Evolutionary conservation across 257 asterid species (phyloP).

Genomic region (Henckelia pumila): DNA sequence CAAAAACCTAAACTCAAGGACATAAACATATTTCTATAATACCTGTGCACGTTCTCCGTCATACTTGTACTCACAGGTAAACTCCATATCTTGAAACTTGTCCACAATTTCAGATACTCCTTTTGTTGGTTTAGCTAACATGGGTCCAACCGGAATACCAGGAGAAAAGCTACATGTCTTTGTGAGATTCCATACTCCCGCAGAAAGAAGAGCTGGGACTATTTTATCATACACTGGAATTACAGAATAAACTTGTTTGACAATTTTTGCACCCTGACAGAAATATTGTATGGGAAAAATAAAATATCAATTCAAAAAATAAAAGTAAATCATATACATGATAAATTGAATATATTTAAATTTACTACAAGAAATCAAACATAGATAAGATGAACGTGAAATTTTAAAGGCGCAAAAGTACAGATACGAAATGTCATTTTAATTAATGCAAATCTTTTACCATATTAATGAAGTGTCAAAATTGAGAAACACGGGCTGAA

Average conservation of each 20-base stretch:
- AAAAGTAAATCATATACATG: slow-evolving; percentile 15
- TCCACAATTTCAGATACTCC: slow-evolving; percentile 94
- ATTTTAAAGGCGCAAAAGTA: slow-evolving; percentile 18
- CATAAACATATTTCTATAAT: slow-evolving; percentile 20
- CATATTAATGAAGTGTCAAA: slow-evolving; percentile 6
- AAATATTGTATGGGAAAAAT: slow-evolving; percentile 23
- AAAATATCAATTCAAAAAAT: slow-evolving; percentile 9
- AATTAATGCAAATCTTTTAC: background rate
- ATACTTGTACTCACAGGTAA: slow-evolving; percentile 95
- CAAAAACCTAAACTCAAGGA: slow-evolving; percentile 16
- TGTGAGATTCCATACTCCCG: slow-evolving; percentile 89
- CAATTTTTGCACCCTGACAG: slow-evolving; percentile 80
- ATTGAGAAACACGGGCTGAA: slow-evolving; percentile 1
- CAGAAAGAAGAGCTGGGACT: slow-evolving; percentile 79
- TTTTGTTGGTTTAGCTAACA: slow-evolving; percentile 97
- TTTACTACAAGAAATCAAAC: slow-evolving; percentile 10
- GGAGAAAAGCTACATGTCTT: slow-evolving; percentile 78
- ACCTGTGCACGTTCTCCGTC: slow-evolving; percentile 99
- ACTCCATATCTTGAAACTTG: slow-evolving; percentile 84
- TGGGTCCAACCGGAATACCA: slow-evolving; percentile 94
- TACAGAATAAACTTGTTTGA: slow-evolving; percentile 89
- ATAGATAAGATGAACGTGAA: slow-evolving; percentile 15
- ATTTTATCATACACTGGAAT: slow-evolving; percentile 84
- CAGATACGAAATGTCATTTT: slow-evolving; percentile 9
- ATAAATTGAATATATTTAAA: too few species aligned